A percentile compares a stretch with the other conserved stretches of the same genome.
These are phyloP conservation scores for Chalciporus sphaerocephalus DNA, from an alignment of 768 basidiomycete species.

Conservation along the genomic window DNA sequence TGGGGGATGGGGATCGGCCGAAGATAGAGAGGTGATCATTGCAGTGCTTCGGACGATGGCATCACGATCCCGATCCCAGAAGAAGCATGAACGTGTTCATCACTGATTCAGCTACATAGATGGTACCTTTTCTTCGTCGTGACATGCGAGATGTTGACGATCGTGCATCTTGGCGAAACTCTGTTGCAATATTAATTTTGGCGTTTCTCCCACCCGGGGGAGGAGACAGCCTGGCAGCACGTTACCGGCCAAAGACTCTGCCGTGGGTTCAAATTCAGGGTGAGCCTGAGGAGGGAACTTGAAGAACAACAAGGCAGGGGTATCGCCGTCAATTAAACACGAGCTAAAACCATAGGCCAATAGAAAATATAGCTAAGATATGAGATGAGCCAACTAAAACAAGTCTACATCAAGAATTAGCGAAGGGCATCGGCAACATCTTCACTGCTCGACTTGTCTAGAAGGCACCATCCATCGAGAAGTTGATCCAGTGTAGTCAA, in stretches of 20 bases:
- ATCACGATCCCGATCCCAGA: background rate
- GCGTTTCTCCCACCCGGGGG: background rate
- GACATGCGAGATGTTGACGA: too few relatives aligned
- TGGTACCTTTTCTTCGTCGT: too few relatives aligned
- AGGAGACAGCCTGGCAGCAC: background rate
- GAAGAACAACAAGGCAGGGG: background rate
- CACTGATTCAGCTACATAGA: too few relatives aligned
- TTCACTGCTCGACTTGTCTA: background rate
- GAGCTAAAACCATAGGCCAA: slow-evolving; percentile 9
- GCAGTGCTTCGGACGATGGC: background rate
- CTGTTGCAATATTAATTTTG: too few relatives aligned
- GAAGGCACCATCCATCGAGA: background rate
- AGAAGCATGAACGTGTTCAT: background rate
- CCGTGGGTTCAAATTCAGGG: background rate
- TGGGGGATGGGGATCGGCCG: background rate
- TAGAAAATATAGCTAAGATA: slow-evolving; percentile 2
- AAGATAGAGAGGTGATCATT: background rate
- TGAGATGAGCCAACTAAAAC: background rate
- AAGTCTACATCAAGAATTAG: background rate
- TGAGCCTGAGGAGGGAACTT: background rate
- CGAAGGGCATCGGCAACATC: background rate
- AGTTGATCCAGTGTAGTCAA: background rate
- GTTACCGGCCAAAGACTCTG: background rate
- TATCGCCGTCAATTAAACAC: slow-evolving; percentile 16
- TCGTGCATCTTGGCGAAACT: too few relatives aligned